phyloP scores from a whole-genome alignment of 805 yeast genomes.

The Hermanozyma aechmeae region DNA sequence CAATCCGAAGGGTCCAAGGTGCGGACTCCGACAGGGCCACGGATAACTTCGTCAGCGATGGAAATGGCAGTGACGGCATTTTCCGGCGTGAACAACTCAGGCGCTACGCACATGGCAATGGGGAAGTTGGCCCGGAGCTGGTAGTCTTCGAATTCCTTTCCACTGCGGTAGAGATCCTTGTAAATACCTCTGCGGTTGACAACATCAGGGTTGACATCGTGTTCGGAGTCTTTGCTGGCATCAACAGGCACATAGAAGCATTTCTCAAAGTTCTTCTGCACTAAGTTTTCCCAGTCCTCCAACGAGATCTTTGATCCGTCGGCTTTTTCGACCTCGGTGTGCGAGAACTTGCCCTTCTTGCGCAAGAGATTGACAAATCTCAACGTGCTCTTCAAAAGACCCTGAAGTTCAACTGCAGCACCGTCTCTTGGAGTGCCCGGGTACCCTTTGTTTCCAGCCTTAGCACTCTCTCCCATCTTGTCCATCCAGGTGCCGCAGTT shows the following conservation, averaged over 20 bases:
- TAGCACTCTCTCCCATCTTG: slow-evolving; percentile 92
- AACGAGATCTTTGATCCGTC: slow-evolving; percentile 52
- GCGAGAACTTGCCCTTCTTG: slow-evolving; percentile 45
- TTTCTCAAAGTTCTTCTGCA: slow-evolving; percentile 69
- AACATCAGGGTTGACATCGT: slow-evolving; percentile 50
- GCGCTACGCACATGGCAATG: slow-evolving; percentile 91
- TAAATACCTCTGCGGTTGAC: slow-evolving; percentile 90
- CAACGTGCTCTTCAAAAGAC: slow-evolving; percentile 73
- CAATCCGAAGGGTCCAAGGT: slow-evolving; percentile 89
- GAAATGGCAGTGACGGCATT: slow-evolving; percentile 58
- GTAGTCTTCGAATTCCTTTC: slow-evolving; percentile 88
- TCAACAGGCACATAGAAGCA: slow-evolving; percentile 69
- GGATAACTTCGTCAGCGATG: slow-evolving; percentile 59
- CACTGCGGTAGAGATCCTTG: slow-evolving; percentile 74
- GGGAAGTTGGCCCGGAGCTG: slow-evolving; percentile 89
- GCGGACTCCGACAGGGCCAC: slow-evolving; percentile 89
- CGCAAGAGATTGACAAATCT: slow-evolving; percentile 66
- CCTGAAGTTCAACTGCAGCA: slow-evolving; percentile 89
- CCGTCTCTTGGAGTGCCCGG: slow-evolving; percentile 99
- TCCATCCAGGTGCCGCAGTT: slow-evolving; percentile 99
- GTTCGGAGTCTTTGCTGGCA: slow-evolving; percentile 50
- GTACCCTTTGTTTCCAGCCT: slow-evolving; percentile 77
- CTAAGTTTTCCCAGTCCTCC: slow-evolving; percentile 59
- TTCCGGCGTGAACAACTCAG: slow-evolving; percentile 67
- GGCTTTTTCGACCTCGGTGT: slow-evolving; percentile 45